Base-by-base conservation (phyloP, 2,329 filamentous ascomycete genomes). In the Aspergillus melleus region DNA sequence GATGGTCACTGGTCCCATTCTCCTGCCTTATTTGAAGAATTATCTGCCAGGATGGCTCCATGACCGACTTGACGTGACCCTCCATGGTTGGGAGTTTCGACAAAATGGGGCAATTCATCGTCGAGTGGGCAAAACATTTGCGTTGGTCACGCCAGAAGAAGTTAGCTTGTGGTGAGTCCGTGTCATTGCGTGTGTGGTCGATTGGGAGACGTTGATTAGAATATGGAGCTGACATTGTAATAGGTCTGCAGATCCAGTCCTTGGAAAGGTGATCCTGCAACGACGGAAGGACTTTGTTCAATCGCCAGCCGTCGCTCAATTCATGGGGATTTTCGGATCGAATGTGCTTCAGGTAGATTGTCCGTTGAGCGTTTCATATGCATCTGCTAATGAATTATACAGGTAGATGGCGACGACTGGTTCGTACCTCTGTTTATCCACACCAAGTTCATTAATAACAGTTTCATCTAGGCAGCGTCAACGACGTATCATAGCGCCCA, bases 21-120 rank as follows among this genome's bases (percentile, higher is more conserved):
- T 73, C 0, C 61, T 63, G 30, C 67, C 64, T 1, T 52, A 59
- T 0, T 61, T 70, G 14, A 51, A 68, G 42, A 69, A 62, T 36
- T 60, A 68, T 30, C 61, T 77, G 1, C 74, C 74, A 0, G 30
- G 16, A 16, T 66, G 62, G 59, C 20, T 72, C 4, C 69, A 63
- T 52, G 58, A 67, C 8, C 63, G 65, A 12, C 26, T 75, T 22
- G 66, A 72, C 12, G 10, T 74, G 6, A 46, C 58, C 2, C 69
- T 68, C 3, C 67, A 68, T 50, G 75, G 74, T 16, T 76, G 73
- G 70, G 74, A 77, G 50, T 74, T 74, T 56, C 68, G 64, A 22
- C 56, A 65, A 24, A 73, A 68, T 58, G 49, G 61, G 6, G 54
- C 51, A 30, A 52, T 71, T 4, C 68, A 73, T 61, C 64, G 70